Evolutionary conservation across 305 asterid species (phyloP).

Genomic region (Solanum hybrid): DNA sequence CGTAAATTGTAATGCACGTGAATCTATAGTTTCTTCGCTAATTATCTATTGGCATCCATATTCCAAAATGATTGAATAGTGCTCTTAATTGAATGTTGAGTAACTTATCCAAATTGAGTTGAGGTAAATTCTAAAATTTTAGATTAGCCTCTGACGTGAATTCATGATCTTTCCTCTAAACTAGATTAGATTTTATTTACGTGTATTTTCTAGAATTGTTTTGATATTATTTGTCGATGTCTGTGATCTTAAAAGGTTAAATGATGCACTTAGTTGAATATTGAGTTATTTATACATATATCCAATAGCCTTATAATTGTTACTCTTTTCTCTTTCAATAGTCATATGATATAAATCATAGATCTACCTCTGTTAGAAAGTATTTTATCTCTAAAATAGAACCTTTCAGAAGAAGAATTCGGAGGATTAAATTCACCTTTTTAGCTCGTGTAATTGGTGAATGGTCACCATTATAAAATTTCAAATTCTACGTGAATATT

Average conservation of each 20-base stretch:
- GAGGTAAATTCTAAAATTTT: background rate
- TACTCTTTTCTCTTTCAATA: background rate
- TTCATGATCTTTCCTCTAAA: background rate
- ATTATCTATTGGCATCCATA: background rate
- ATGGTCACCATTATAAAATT: background rate
- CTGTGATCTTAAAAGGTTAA: background rate
- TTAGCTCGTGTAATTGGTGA: background rate
- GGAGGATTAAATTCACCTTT: background rate
- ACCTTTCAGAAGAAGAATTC: background rate
- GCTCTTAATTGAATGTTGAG: background rate
- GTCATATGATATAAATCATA: background rate
- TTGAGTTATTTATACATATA: background rate
- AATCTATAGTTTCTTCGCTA: background rate
- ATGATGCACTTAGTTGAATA: background rate
- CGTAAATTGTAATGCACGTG: background rate
- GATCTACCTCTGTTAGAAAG: background rate
- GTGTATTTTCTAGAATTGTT: background rate
- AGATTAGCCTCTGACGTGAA: background rate
- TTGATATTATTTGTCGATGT: background rate
- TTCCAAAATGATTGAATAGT: background rate
- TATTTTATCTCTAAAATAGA: background rate
- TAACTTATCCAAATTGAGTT: background rate
- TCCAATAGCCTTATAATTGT: background rate
- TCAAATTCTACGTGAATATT: background rate
- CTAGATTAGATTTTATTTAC: background rate